Evolutionary conservation across 1,284 basidiomycete genomes (phyloP), one percentile per base, ranked within the genome.

Genomic region (Moesziomyces sp.): DNA sequence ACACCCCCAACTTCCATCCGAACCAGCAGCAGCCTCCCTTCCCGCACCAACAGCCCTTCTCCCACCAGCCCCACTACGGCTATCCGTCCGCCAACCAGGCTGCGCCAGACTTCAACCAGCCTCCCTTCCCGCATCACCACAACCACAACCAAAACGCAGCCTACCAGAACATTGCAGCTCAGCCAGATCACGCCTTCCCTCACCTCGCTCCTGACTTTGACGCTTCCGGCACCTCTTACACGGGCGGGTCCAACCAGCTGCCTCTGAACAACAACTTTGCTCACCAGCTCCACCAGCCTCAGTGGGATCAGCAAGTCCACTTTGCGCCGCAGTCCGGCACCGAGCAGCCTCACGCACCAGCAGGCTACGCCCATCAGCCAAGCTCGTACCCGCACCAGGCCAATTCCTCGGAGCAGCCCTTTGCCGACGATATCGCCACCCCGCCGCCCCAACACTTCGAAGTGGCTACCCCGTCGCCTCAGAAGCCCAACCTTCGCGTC

Each of bases 401-500:
- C 43, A 50, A 11, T 14, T 24, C 13, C 11, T 26, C 26, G 11
- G n/a, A n/a, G 46, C 28, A 9, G 10, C 13, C 8, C 47, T 3
- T 14, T 3, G 8, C 30, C 16, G 64, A 53, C 11, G 46, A 16
- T 48, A 44, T 55, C 44, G 58, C 65, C 33, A 61, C 50, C 28
- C 64, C 64, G 9, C 46, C 58, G 30, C 46, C 51, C 24, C 43
- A 42, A n/a, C 14, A 38, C 8, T 35, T 42, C 53, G 49, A 61
- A 7, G 50, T 53, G 21, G 24, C 51, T 38, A 18, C 30, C 33
- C 11, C 52, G 30, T 62, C 65, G 48, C 58, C 58, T n/a, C 59
- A 54, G 19, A 68, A 58, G 28, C 23, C 46, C 19, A 46, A 14
- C 18, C 3, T 51, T 9, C 54, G 56, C 56, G 56, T 62, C 55